phyloP scores from a whole-genome alignment of 768 basidiomycete species.

The Boletus reticuloceps region DNA sequence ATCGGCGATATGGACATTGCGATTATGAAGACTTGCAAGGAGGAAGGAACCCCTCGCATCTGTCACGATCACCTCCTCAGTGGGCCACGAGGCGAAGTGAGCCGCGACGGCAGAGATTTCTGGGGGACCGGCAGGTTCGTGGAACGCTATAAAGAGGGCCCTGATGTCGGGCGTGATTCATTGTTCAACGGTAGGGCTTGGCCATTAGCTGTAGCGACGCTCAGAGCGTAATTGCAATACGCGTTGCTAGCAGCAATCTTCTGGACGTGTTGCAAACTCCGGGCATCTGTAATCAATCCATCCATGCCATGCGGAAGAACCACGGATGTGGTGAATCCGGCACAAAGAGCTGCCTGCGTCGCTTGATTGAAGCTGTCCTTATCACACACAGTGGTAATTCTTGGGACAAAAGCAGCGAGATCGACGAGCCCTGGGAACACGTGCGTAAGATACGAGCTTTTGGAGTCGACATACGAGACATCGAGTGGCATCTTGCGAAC shows the following conservation, averaged over 20 bases:
- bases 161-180: conserved; percentile 79
- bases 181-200: conserved; percentile 69
- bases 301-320: conserved; percentile 74
- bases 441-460: conserved; percentile 88
- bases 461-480: conserved; percentile 87
- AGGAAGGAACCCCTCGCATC: conserved; percentile 90
- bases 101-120: conserved; percentile 77
- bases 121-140: conserved; percentile 42
- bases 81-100: conserved; percentile 89
- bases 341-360: conserved; percentile 80
- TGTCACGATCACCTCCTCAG: conserved; percentile 90
- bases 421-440: conserved; percentile 92
- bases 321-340: conserved; percentile 86
- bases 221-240: too few relatives aligned
- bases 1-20: conserved; percentile 87
- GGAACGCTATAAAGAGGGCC: conserved; percentile 83
- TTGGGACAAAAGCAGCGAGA: conserved; percentile 82
- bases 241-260: too few relatives aligned
- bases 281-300: too few relatives aligned
- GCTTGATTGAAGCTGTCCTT: conserved; percentile 58
- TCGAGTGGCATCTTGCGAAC: conserved; percentile 88
- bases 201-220: too few relatives aligned
- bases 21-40: conserved; percentile 87
- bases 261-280: too few relatives aligned
- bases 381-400: conserved; percentile 47